Evolutionary conservation across 2,329 filamentous ascomycete genomes (phyloP), one percentile per base, ranked within the genome.

Genomic region (Penicillium sp.): DNA sequence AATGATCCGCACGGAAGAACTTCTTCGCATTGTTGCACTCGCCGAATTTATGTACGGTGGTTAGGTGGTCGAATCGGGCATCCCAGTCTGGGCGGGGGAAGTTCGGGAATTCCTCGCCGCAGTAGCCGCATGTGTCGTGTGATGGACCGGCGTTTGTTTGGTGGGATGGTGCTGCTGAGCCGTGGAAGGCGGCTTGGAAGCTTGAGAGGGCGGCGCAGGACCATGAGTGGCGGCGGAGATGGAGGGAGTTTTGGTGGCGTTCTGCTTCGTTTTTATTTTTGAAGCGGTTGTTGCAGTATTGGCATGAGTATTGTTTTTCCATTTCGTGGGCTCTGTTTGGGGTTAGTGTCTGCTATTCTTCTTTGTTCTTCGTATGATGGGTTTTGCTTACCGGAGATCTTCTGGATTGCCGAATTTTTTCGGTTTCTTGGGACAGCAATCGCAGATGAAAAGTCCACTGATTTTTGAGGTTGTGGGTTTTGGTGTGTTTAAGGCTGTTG

Each of bases 241-340:
- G 93, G 11, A 98, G 84, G 14, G 93, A 96, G 70, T 97, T 98
- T 70, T 96, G 93, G 72, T 98, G 93, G 31, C 95, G 86, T 75
- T 98, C 93, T 2, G 93, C 93, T 77, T 98, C 95, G 68, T 98
- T 98, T 78, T 98, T 98, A 79, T 98, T 98, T 77, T 98, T 98
- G 81, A 98, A 98, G 11, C 93, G 87, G 72, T 97, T 97, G 43
- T 90, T 90, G 74, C 93, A 98, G 73, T 91, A 98, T 27, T 86
- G 84, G 75, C 93, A 98, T 61, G 90, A 90, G 74, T 97, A 98
- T 75, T 98, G 93, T 75, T 98, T 98, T 75, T 98, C 95, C 70
- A 91, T 87, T 75, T 95, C 91, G 73, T 98, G 93, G 45, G 88
- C 80, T 62, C 93, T 97, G 19, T 5, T 37, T 5, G 3, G 6